Percentiles rank a stretch among this genome's conserved stretches.
phyloP scores from a whole-genome alignment of 2,329 filamentous ascomycete genomes.

The Erysiphe pulchra region DNA sequence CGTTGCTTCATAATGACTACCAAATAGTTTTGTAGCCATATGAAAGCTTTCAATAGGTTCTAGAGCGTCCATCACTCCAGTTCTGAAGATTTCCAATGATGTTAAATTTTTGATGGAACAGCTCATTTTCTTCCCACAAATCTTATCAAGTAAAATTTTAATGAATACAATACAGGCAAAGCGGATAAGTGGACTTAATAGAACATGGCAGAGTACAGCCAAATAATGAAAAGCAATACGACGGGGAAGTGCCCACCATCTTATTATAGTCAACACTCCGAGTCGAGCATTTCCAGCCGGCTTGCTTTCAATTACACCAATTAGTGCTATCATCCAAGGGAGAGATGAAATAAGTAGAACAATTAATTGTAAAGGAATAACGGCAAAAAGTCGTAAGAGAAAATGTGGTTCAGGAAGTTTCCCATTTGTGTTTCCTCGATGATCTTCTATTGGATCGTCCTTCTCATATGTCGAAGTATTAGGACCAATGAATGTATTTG shows the following conservation, averaged over 20 bases:
- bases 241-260: slow-evolving; percentile 22
- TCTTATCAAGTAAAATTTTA: slow-evolving; percentile 15
- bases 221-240: slow-evolving; percentile 25
- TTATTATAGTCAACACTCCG: slow-evolving; percentile 17
- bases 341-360: slow-evolving; percentile 18
- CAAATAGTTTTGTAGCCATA: slow-evolving; percentile 23
- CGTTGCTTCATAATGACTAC: slow-evolving; percentile 28
- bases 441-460: slow-evolving; percentile 18
- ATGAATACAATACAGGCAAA: slow-evolving; percentile 14
- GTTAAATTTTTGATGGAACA: slow-evolving; percentile 18
- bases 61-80: slow-evolving; percentile 19
- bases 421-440: neutral
- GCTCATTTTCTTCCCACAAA: slow-evolving; percentile 13
- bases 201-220: slow-evolving; percentile 17
- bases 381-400: slow-evolving; percentile 18
- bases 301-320: slow-evolving; percentile 19
- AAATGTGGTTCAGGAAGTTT: slow-evolving; percentile 19
- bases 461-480: slow-evolving; percentile 32
- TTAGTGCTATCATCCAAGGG: slow-evolving; percentile 20
- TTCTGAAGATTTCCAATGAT: slow-evolving; percentile 8
- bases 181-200: slow-evolving; percentile 3
- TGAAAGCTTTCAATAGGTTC: slow-evolving; percentile 15
- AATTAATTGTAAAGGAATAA: slow-evolving; percentile 17
- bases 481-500: slow-evolving; percentile 25
- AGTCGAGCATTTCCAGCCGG: slow-evolving; percentile 14